These are phyloP conservation scores for Thelonectria blattea DNA, from an alignment of 2,329 filamentous ascomycete species.

Conservation along the genomic window DNA sequence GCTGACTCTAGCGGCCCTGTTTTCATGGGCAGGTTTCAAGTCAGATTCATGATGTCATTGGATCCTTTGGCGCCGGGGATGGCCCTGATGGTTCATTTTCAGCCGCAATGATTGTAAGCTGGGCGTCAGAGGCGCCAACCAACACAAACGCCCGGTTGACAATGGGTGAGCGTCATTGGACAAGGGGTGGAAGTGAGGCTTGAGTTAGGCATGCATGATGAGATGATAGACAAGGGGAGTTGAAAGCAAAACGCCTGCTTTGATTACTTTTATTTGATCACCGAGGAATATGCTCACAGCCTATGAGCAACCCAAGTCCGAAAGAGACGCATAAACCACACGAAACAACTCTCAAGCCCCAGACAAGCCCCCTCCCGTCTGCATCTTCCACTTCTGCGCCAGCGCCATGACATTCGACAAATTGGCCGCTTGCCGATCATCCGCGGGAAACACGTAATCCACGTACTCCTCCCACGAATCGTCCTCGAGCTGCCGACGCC, in stretches of 20 bases:
- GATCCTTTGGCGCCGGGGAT: background rate
- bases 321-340: background rate
- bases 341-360: slow-evolving; percentile 29
- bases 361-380: slow-evolving; percentile 48
- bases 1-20: background rate
- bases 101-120: background rate
- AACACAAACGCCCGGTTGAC: no score
- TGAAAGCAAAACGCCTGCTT: no score
- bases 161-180: no score
- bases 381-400: slow-evolving; percentile 90
- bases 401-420: slow-evolving; percentile 83
- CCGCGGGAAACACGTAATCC: slow-evolving; percentile 96
- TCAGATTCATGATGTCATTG: slow-evolving; percentile 20
- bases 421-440: slow-evolving; percentile 85
- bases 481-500: slow-evolving; percentile 88
- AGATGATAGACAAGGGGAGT: no score
- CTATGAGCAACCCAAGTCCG: no score
- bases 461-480: slow-evolving; percentile 93
- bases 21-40: background rate
- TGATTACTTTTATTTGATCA: no score
- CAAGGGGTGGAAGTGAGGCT: no score
- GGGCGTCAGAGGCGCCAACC: no score
- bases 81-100: background rate
- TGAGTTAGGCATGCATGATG: no score
- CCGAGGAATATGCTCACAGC: no score